A percentile compares a stretch with the other conserved stretches of the same genome.
Conservation (phyloP, 495 filamentous ascomycete genomes). For the Evansstolkia leycettana region DNA sequence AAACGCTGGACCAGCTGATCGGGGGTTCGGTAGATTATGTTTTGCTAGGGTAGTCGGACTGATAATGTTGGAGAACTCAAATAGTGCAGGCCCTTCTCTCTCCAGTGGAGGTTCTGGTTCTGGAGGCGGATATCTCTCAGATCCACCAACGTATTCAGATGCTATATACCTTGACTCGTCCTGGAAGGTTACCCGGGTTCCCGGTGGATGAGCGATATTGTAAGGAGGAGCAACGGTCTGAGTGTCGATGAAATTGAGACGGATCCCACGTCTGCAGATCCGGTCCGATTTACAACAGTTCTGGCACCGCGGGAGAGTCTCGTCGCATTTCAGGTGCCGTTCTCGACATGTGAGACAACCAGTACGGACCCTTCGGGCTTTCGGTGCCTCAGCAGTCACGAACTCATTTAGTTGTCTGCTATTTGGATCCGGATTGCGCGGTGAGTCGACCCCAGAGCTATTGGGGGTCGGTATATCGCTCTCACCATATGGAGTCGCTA, state of each 20-base stretch:
- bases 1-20: conserved; percentile 19
- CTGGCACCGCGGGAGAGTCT: conserved; percentile 62
- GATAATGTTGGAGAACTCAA: conserved; percentile 21
- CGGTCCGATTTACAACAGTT: conserved; percentile 87
- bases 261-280: conserved; percentile 72
- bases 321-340: conserved; percentile 73
- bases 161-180: conserved; percentile 90
- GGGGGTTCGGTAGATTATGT: conserved; percentile 31
- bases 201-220: conserved; percentile 43
- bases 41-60: conserved; percentile 19
- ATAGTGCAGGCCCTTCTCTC: conserved; percentile 21
- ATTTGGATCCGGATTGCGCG: conserved; percentile 6
- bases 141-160: conserved; percentile 78
- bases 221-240: conserved; percentile 57
- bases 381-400: conserved; percentile 21
- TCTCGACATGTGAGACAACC: conserved; percentile 71
- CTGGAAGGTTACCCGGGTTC: conserved; percentile 65
- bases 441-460: conserved; percentile 3
- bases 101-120: conserved; percentile 22
- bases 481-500: conserved; percentile 1
- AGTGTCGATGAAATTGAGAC: conserved; percentile 88
- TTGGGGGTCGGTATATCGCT: conserved; percentile 11
- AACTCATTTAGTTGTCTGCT: conserved; percentile 15
- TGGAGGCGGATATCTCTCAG: conserved; percentile 56
- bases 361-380: conserved; percentile 59